Percentiles rank a stretch among this genome's conserved stretches.
These are phyloP conservation scores for Aquilaria malaccensis DNA, from an alignment of 345 rosid species.

Conservation along the genomic window DNA sequence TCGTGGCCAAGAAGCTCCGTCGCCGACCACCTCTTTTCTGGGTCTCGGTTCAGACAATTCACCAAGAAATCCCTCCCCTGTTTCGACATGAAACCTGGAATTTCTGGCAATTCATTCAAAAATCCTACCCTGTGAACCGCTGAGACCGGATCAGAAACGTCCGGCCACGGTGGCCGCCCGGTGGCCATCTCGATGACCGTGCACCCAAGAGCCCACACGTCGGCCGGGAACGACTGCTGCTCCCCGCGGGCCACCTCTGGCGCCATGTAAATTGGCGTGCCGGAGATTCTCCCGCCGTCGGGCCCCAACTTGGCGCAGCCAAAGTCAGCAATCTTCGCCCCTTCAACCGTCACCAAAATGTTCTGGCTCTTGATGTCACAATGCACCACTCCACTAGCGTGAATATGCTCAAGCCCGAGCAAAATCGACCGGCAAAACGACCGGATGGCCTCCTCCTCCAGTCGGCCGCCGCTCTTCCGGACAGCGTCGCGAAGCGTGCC, in stretches of 20 bases:
- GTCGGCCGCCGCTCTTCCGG: conserved; percentile 25
- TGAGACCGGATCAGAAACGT: conserved; percentile 29
- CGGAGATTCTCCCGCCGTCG: conserved; percentile 19
- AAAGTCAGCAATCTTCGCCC: conserved; percentile 52
- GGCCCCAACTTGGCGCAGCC: conserved; percentile 42
- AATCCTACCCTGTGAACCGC: conserved; percentile 43
- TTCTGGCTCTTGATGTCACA: conserved; percentile 68
- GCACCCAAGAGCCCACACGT: conserved; percentile 65
- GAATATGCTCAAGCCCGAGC: conserved; percentile 47
- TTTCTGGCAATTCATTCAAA: conserved; percentile 31
- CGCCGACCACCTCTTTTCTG: conserved; percentile 41
- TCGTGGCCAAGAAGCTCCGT: conserved; percentile 36
- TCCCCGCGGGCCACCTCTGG: conserved; percentile 67
- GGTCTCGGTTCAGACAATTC: conserved; percentile 46
- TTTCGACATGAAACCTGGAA: conserved; percentile 31
- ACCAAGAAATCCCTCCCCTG: conserved; percentile 40
- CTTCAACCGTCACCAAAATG: conserved; percentile 29
- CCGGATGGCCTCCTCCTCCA: conserved; percentile 36
- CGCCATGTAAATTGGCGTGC: conserved; percentile 61
- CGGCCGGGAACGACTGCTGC: conserved; percentile 42
- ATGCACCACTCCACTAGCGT: conserved; percentile 53
- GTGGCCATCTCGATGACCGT: conserved; percentile 50
- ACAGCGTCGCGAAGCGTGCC: conserved; percentile 55
- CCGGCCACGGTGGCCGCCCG: conserved; percentile 38
- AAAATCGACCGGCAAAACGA: conserved; percentile 39